Evolutionary conservation across 352 stramenopile genomes (phyloP), one percentile per base, ranked within the genome.

Genomic region (Pythium dissimile): DNA sequence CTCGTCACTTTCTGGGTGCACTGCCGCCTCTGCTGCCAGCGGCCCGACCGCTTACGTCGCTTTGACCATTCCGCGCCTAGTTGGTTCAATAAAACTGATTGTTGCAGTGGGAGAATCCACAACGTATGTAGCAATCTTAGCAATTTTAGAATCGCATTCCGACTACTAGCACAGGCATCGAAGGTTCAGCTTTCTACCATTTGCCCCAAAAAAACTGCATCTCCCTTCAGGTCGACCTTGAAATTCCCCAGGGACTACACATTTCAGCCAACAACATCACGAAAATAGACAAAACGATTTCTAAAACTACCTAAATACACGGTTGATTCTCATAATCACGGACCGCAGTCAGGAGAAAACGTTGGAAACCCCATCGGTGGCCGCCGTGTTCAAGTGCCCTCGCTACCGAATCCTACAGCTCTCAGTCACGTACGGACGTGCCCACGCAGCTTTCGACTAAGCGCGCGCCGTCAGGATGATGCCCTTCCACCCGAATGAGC

Each of bases 241-340:
- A n/a, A n/a, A 28, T 49, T 49, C 42, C 13, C 20, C 9, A n/a
- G 27, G 27, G n/a, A 37, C 13, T 53, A 30, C 21, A n/a, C 43
- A 51, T 52, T 66, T 66, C 50, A 66, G 59, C 59, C 59, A 66
- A 53, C 38, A 66, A 56, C 18, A 24, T 61, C 46, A 8, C 31
- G 13, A 18, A 42, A 24, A 8, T 50, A 54, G 26, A 15, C 57
- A 16, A 9, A 3, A 12, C 1, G 12, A 16, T 32, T 26, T 15
- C 13, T 0, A 5, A 26, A 65, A 44, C 24, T 54, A 49, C 48
- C 2, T 1, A 54, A 37, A 43, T 23, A 20, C 26, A 9, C 27
- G 10, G 23, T 54, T 59, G 48, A n/a, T 52, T 54, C 45, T 66
- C 42, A 57, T 42, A 60, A 35, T 45, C 23, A 21, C 42, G 16